Evolutionary conservation across 2,329 filamentous ascomycete genomes (phyloP).

Genomic region (Colletotrichum magnum): DNA sequence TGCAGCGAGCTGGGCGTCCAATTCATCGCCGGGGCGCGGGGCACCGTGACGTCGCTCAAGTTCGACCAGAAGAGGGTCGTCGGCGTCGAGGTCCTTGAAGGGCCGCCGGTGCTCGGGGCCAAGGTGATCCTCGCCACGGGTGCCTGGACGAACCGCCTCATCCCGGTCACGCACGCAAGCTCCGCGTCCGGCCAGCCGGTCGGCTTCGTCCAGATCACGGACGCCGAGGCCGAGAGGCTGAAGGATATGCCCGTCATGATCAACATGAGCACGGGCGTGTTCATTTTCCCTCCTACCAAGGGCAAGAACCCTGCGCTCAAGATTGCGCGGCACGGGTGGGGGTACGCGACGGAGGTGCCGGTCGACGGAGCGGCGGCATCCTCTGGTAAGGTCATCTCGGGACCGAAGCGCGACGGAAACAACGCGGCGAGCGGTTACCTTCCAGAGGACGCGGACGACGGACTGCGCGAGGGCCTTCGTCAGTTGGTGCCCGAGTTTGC

Average conservation of each 20-base stretch:
- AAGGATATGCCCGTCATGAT: conserved; percentile 71
- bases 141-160: conserved; percentile 70
- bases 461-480: conserved; percentile 64
- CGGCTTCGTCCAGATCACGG: conserved; percentile 73
- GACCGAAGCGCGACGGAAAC: conserved; percentile 58
- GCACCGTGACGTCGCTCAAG: conserved; percentile 46
- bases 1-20: conserved; percentile 49
- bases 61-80: conserved; percentile 41
- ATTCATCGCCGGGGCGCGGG: conserved; percentile 49
- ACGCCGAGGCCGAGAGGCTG: conserved; percentile 68
- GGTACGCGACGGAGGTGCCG: conserved; percentile 70
- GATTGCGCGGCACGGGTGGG: conserved; percentile 72
- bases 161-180: conserved; percentile 74
- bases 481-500: conserved; percentile 69
- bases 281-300: conserved; percentile 68
- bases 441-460: conserved; percentile 73
- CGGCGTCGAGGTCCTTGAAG: conserved; percentile 45
- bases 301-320: conserved; percentile 66
- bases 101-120: conserved; percentile 58
- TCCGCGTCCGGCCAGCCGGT: conserved; percentile 76
- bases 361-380: conserved; percentile 54
- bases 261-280: conserved; percentile 67
- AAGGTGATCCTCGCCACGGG: conserved; percentile 75
- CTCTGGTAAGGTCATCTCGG: conserved; percentile 61
- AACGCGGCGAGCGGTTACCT: conserved; percentile 78